A percentile compares a stretch with the other conserved stretches of the same genome.
Evolutionary conservation across 1,284 basidiomycete genomes (phyloP).

Genomic region (Cutaneotrichosporon curvatum): DNA sequence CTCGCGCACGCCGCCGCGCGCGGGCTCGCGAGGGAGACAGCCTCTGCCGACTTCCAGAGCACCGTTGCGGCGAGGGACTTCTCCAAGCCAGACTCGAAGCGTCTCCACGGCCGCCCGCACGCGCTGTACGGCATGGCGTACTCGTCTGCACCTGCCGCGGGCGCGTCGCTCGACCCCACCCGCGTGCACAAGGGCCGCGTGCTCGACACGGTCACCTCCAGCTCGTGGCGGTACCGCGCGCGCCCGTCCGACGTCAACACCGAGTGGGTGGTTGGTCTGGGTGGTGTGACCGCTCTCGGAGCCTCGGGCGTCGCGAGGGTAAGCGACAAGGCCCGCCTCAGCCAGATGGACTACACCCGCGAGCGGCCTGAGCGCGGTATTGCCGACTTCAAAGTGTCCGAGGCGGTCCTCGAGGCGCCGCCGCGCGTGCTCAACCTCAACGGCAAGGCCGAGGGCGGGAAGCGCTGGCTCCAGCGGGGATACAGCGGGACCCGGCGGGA

Average conservation of each 20-base stretch:
- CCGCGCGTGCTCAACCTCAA: conserved; percentile 30
- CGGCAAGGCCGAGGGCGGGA: conserved; percentile 1
- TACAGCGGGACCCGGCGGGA: conserved; percentile 14
- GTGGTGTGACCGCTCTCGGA: conserved; percentile 32
- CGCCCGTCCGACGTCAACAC: conserved; percentile 20
- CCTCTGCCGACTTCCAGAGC: conserved; percentile 25
- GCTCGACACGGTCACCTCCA: conserved; percentile 10
- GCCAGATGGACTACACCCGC: conserved; percentile 29
- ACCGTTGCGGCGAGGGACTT: conserved; percentile 16
- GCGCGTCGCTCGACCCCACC: conserved; percentile 5
- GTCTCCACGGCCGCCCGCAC: conserved; percentile 30
- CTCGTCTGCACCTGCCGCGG: conserved; percentile 17
- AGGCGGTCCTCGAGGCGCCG: conserved; percentile 22
- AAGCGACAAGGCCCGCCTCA: conserved; percentile 8
- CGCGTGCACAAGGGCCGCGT: conserved; percentile 15
- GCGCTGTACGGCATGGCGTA: conserved; percentile 35
- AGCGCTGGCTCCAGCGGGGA: conserved; percentile 3
- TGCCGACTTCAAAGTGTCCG: conserved; percentile 26
- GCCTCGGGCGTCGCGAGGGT: conserved; percentile 8
- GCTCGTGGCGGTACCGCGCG: conserved; percentile 7
- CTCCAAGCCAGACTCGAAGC: conserved; percentile 4
- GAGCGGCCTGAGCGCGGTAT: conserved; percentile 19
- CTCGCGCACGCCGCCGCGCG: conserved; percentile 9
- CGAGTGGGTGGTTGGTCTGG: conserved; percentile 37
- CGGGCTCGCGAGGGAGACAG: conserved; percentile 3